Conservation (phyloP, 1,139 yeast genomes). For the Hanseniaspora gamundiae region DNA sequence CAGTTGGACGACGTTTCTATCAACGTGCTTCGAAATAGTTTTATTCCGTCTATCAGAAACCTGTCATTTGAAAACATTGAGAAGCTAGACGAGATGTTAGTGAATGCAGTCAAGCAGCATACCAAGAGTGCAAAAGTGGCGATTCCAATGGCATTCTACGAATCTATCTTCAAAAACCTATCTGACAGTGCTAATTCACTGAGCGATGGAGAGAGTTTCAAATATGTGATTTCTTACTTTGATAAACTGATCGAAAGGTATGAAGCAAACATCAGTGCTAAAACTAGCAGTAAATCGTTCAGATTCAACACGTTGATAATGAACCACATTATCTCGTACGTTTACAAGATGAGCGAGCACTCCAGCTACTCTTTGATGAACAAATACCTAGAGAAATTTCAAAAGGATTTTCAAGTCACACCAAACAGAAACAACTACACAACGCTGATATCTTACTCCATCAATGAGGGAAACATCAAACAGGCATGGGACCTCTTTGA, state of each 20-base stretch:
- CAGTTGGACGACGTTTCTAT: conserved; percentile 32
- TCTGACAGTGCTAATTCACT: conserved; percentile 16
- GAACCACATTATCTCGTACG: conserved; percentile 29
- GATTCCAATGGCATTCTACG: conserved; percentile 29
- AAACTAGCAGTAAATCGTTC: conserved; percentile 12
- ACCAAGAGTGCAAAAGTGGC: conserved; percentile 13
- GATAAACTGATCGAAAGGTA: conserved; percentile 27
- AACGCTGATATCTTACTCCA: conserved; percentile 55
- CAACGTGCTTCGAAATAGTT: conserved; percentile 31
- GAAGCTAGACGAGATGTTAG: conserved; percentile 27
- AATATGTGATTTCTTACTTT: conserved; percentile 24
- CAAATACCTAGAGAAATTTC: conserved; percentile 17
- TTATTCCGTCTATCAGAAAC: conserved; percentile 34
- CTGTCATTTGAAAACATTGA: conserved; percentile 29
- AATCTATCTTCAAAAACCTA: conserved; percentile 34
- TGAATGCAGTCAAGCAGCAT: conserved; percentile 5
- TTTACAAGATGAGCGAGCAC: conserved; percentile 22
- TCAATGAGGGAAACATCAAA: conserved; percentile 38
- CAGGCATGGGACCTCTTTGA: conserved; percentile 70
- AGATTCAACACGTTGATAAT: conserved; percentile 21
- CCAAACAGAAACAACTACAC: conserved; percentile 53
- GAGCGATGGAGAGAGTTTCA: conserved; percentile 23
- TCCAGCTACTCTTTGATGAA: conserved; percentile 38
- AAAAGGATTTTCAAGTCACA: conserved; percentile 27
- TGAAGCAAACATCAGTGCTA: conserved; percentile 29